Percentiles rank a stretch among this genome's conserved stretches.
Evolutionary conservation across 129 eudicot species (phyloP).

Genomic region (Ambrosia artemisiifolia): DNA sequence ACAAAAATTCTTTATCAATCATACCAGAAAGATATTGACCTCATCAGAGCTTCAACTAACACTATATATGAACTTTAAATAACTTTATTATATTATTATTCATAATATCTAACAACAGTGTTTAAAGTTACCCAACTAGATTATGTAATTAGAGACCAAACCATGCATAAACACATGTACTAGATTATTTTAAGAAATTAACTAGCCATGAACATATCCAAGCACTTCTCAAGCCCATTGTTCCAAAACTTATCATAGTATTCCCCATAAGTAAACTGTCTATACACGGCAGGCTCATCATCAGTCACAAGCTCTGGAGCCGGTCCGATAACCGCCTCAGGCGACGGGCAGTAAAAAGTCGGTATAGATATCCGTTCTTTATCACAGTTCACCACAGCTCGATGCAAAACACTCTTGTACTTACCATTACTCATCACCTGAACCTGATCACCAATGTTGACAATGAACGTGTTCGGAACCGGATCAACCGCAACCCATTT

Average conservation of each 20-base stretch:
- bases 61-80: too few relatives aligned
- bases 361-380: slow-evolving; percentile 44
- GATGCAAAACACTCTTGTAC: slow-evolving; percentile 43
- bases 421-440: slow-evolving; percentile 44
- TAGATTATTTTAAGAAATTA: neutral
- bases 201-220: slow-evolving; percentile 33
- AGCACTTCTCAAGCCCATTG: slow-evolving; percentile 34
- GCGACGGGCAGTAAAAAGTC: slow-evolving; percentile 44
- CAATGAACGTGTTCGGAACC: slow-evolving; percentile 34
- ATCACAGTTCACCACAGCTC: slow-evolving; percentile 48
- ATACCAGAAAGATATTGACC: too few relatives aligned
- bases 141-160: neutral
- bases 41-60: too few relatives aligned
- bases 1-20: neutral
- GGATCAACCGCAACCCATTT: slow-evolving; percentile 39
- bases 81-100: too few relatives aligned
- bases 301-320: slow-evolving; percentile 27
- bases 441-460: slow-evolving; percentile 41
- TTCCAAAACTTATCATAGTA: slow-evolving; percentile 40
- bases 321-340: slow-evolving; percentile 37
- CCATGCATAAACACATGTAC: neutral
- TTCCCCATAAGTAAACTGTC: slow-evolving; percentile 27
- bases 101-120: too few relatives aligned
- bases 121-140: neutral
- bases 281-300: slow-evolving; percentile 27